A percentile compares a stretch with the other conserved stretches of the same genome.
Conservation (phyloP, 2,329 filamentous ascomycete genomes). For the Didymella glomerata region DNA sequence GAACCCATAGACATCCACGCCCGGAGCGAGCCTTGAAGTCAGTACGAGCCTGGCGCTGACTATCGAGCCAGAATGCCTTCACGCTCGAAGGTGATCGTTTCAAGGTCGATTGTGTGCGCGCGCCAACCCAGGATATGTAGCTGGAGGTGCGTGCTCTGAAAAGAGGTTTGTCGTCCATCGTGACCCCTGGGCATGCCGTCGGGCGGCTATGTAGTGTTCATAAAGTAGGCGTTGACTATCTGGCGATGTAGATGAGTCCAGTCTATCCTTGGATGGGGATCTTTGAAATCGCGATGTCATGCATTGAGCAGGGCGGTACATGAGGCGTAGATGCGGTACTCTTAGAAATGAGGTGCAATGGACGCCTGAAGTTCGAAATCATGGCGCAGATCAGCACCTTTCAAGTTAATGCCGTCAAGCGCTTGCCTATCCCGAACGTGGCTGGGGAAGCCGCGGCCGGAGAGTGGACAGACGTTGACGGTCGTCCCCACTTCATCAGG, state of each 20-base stretch:
- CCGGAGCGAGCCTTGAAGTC: conserved; percentile 9
- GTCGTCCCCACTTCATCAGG: conserved; percentile 3
- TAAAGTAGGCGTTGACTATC: background rate
- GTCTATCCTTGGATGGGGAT: background rate
- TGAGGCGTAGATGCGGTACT: background rate
- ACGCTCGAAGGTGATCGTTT: conserved; percentile 5
- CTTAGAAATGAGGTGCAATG: background rate
- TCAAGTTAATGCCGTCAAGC: background rate
- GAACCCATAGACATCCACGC: conserved; percentile 6
- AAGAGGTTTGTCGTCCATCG: conserved; percentile 10
- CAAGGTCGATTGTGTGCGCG: conserved; percentile 3
- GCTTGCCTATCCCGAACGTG: background rate
- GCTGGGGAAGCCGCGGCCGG: background rate
- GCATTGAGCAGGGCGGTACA: background rate
- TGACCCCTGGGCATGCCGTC: background rate
- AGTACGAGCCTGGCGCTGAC: conserved; percentile 2
- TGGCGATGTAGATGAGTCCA: background rate
- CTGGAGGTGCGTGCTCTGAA: background rate
- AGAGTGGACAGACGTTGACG: background rate
- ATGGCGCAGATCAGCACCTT: background rate
- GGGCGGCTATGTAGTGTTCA: background rate
- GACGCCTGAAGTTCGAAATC: background rate
- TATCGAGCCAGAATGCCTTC: conserved; percentile 10
- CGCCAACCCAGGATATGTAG: conserved; percentile 9
- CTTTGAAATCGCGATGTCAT: background rate